Percentiles rank a stretch among this genome's conserved stretches.
Evolutionary conservation across 78 protist species (phyloP).

Genomic region (slime mould (Dictyostelium discoideum)): DNA sequence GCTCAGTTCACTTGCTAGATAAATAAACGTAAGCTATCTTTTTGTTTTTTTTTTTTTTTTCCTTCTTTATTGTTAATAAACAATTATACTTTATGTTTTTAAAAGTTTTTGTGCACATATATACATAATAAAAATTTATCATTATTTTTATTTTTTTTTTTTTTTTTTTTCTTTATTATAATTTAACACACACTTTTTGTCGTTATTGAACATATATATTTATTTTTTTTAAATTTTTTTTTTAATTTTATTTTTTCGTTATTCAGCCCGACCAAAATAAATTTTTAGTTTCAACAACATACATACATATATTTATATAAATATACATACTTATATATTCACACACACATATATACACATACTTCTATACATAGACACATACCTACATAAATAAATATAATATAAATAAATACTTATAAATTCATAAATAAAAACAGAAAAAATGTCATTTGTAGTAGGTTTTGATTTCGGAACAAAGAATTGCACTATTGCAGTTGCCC

Average conservation of each 20-base stretch:
- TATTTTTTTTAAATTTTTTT: neutral
- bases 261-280: neutral
- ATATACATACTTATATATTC: too few relatives aligned
- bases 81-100: neutral
- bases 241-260: too few relatives aligned
- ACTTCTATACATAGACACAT: neutral
- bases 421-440: neutral
- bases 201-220: neutral
- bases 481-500: constrained; percentile 89
- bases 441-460: constrained; percentile 85
- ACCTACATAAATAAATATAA: neutral
- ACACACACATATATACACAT: too few relatives aligned
- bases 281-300: neutral
- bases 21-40: neutral
- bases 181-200: neutral
- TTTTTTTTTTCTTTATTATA: too few relatives aligned
- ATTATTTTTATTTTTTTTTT: too few relatives aligned
- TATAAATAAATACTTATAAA: neutral
- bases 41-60: too few relatives aligned
- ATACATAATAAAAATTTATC: too few relatives aligned
- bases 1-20: neutral
- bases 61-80: neutral
- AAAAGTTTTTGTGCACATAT: neutral
- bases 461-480: constrained; percentile 87
- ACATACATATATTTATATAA: too few relatives aligned